Evolutionary conservation across 2,329 filamentous ascomycete species (phyloP).

Genomic region (Diaporthe caulivora): DNA sequence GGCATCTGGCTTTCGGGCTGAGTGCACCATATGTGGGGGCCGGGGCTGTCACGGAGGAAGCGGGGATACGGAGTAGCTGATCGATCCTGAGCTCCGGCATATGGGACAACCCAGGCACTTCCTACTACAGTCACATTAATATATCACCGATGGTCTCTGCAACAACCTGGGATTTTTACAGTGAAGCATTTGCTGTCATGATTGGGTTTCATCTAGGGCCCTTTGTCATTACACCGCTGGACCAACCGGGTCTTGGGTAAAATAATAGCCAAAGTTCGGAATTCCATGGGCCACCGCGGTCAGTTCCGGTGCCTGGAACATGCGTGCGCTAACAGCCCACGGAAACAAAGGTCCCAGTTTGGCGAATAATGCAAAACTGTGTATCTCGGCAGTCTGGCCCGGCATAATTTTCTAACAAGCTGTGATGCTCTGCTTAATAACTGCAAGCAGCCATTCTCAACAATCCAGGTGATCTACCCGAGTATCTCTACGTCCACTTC

Average conservation of each 20-base stretch:
- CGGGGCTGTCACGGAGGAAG: constrained; percentile 23
- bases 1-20: constrained; percentile 6
- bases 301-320: constrained; percentile 5
- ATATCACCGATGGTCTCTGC: background rate
- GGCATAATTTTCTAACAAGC: too few species aligned
- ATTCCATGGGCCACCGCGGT: background rate
- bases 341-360: background rate
- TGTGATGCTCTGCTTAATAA: background rate
- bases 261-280: background rate
- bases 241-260: background rate
- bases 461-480: background rate
- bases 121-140: too few species aligned
- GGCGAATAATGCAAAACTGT: background rate
- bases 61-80: constrained; percentile 25
- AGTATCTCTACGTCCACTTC: background rate
- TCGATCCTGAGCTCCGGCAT: constrained; percentile 5
- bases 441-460: background rate
- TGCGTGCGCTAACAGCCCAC: background rate
- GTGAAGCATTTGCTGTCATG: background rate
- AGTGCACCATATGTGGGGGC: constrained; percentile 7
- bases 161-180: background rate
- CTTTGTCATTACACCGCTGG: background rate
- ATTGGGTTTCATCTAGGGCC: background rate
- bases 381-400: background rate
- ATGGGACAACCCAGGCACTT: background rate